Conservation (phyloP, 805 yeast genomes). For the Teunomyces stri region DNA sequence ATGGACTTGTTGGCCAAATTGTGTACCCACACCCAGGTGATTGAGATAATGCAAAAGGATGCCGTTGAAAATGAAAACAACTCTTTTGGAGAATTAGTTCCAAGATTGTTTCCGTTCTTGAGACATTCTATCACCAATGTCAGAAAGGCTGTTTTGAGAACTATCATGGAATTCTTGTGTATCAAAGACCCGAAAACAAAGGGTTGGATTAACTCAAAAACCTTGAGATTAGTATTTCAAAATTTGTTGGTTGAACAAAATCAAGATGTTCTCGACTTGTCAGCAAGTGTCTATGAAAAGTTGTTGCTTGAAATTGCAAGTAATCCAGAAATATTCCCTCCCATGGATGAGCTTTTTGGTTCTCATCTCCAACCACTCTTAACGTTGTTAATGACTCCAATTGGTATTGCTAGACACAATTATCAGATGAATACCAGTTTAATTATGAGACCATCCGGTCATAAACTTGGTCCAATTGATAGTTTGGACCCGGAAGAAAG, state of each 20-base stretch:
- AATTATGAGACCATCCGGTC: slow-evolving; percentile 79
- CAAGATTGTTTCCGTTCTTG: slow-evolving; percentile 85
- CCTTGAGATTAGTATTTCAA: slow-evolving; percentile 77
- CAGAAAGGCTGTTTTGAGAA: slow-evolving; percentile 79
- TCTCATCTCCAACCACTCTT: slow-evolving; percentile 60
- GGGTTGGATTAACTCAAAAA: slow-evolving; percentile 75
- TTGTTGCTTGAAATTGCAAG: slow-evolving; percentile 47
- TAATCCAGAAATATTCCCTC: slow-evolving; percentile 26
- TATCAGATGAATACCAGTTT: slow-evolving; percentile 78
- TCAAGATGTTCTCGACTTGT: slow-evolving; percentile 60
- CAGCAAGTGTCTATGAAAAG: slow-evolving; percentile 58
- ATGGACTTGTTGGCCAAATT: slow-evolving; percentile 90
- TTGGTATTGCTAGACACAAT: slow-evolving; percentile 87
- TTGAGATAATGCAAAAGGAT: slow-evolving; percentile 64
- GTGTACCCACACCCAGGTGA: slow-evolving; percentile 77
- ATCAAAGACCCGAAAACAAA: slow-evolving; percentile 50
- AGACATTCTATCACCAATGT: slow-evolving; percentile 93
- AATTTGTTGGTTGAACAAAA: slow-evolving; percentile 89
- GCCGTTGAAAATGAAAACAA: slow-evolving; percentile 44
- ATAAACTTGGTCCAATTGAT: slow-evolving; percentile 27
- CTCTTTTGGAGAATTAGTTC: slow-evolving; percentile 76
- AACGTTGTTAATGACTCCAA: slow-evolving; percentile 82
- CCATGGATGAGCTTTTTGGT: slow-evolving; percentile 52
- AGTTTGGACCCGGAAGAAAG: slow-evolving; percentile 21
- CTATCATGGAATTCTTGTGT: slow-evolving; percentile 72